Evolutionary conservation across 805 yeast species (phyloP), one percentile per base, ranked within the genome.

Genomic region (Pichia deserticola): DNA sequence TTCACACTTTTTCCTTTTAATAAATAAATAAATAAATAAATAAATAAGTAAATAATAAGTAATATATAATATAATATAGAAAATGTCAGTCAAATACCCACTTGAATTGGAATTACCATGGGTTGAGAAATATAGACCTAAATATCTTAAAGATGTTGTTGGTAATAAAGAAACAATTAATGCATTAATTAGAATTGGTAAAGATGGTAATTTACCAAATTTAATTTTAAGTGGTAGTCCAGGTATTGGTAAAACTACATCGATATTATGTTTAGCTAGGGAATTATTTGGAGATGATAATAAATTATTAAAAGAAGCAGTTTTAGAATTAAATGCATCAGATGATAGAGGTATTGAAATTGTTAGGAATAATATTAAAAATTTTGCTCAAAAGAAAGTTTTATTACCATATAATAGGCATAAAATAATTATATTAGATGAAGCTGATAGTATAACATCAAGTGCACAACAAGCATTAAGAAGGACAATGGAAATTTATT

Each of bases 291-390:
- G 96, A 0, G 78, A 78, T 20, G 70, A 80, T 29, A 36, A 42
- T 2, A 45, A 48, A 29, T 40, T 56, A 13, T 51, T 57, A 48
- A 72, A 74, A 36, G 92, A 85, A 56, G 99, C 96, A 0, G 92
- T 92, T 0, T 69, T 93, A 50, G 99, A 93, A 66, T 72, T 93
- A 62, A 93, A 93, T 65, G 99, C 99, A 1, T 85, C 95, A 1
- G 99, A 93, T 64, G 98, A 93, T 64, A 77, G 99, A 71, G 99
- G 99, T 54, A 93, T 93, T 47, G 99, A 93, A 47, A 96, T 90
- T 29, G 98, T 93, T 10, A 77, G 99, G 53, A 90, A 88, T 59
- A 83, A 86, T 59, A 93, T 93, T 70, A 93, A 93, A 67, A 89
- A 87, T 54, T 93, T 93, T 76, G 98, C 99, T 4, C 97, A 89